phyloP scores from a whole-genome alignment of 108 stramenopile genomes.

The Mayamaea pseudoterrestris region DNA sequence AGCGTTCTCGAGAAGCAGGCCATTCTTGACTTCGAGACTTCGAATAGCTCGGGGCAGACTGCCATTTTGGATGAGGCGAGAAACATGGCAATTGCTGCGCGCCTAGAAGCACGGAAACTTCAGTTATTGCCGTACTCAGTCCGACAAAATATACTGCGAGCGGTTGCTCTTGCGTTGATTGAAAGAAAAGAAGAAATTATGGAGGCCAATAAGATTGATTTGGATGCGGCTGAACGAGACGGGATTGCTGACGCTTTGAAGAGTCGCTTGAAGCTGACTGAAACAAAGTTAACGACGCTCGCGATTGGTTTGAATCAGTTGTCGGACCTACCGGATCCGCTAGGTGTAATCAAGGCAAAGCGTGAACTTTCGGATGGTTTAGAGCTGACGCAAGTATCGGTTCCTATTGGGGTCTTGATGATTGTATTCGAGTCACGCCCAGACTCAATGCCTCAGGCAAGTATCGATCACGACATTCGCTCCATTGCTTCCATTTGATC shows the following conservation, averaged over 20 bases:
- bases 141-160: slow-evolving; percentile 65
- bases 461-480: no score
- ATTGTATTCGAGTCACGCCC: slow-evolving; percentile 97
- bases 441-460: slow-evolving; percentile 96
- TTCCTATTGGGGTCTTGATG: slow-evolving; percentile 95
- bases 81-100: slow-evolving; percentile 44
- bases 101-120: slow-evolving; percentile 71
- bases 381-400: slow-evolving; percentile 78
- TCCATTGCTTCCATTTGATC: no score
- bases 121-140: slow-evolving; percentile 54
- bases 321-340: slow-evolving; percentile 57
- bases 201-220: slow-evolving; percentile 76
- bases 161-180: slow-evolving; percentile 66
- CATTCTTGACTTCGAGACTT: slow-evolving; percentile 30
- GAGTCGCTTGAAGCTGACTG: slow-evolving; percentile 80
- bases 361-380: slow-evolving; percentile 87
- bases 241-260: slow-evolving; percentile 53
- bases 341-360: slow-evolving; percentile 67
- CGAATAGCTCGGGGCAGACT: slow-evolving; percentile 1
- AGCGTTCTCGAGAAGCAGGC: slow-evolving; percentile 65
- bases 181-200: slow-evolving; percentile 52
- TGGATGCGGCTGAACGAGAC: slow-evolving; percentile 67
- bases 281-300: slow-evolving; percentile 79
- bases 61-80: slow-evolving; percentile 56
- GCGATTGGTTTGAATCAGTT: slow-evolving; percentile 77